Evolutionary conservation across 139 green algal species (phyloP), one percentile per base, ranked within the genome.

Genomic region (Nannochloris sp.): DNA sequence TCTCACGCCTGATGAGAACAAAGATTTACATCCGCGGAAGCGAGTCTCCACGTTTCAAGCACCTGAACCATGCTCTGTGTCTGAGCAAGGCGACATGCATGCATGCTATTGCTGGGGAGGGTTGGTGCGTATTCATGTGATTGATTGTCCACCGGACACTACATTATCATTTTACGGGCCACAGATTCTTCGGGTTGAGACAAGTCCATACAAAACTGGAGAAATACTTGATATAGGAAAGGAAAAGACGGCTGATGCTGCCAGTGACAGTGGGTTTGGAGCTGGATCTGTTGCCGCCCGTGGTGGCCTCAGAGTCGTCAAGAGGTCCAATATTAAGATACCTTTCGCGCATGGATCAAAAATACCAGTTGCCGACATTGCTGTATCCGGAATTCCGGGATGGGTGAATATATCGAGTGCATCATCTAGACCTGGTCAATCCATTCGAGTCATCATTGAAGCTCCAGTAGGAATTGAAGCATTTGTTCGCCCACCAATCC

Each of bases 401-500:
- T 89, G 84, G 84, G 54, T 83, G 3, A 63, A 66, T 8, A 40
- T 86, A 14, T 48, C 44, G 4, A 31, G 60, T 31, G 25, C 46
- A 21, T 14, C 18, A 21, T 9, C 3, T 14, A 37, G 29, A 43
- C 23, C 12, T 43, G 10, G n/a, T n/a, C 16, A 53, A 25, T 25
- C 18, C 21, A 34, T 44, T 46, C 11, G 7, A 48, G 3, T 65
- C 19, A 25, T 25, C 16, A 19, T 62, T 25, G 95, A 83, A 77
- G 78, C 69, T 11, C 87, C 88, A 1, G 60, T 69, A 1, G 91
- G 91, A 1, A 74, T 97, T 8, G 88, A 97, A 73, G 87, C 92
- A 56, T 95, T 92, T 69, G 46, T 86, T 40, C 69, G 91, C 12
- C 75, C 81, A n/a, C 78, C 86, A 4, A 58, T 96, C 67, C 90